phyloP scores from a whole-genome alignment of 139 green algal species.

The Pseudopediastrum boryanum region DNA sequence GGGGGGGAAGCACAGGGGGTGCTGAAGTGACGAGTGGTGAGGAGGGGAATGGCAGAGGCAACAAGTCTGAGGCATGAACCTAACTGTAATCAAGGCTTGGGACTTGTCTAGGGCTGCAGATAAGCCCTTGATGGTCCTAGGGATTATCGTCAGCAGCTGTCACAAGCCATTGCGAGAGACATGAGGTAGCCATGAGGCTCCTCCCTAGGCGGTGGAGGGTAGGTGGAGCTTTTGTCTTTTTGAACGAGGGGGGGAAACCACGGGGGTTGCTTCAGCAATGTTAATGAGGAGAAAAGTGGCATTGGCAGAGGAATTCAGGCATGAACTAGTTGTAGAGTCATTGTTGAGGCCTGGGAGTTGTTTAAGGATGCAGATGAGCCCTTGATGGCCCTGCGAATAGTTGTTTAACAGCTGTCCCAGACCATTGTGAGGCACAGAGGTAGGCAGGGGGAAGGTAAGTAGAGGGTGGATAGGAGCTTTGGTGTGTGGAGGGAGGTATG shows the following conservation, averaged over 20 bases:
- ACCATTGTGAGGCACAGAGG: slow-evolving; percentile 20
- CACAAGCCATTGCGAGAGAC: no score
- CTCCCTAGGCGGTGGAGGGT: no score
- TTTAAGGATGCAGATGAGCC: slow-evolving; percentile 79
- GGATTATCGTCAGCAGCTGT: background rate
- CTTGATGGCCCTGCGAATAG: slow-evolving; percentile 63
- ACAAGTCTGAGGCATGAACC: no score
- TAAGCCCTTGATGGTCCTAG: background rate
- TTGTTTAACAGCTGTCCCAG: slow-evolving; percentile 70
- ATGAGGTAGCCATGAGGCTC: no score
- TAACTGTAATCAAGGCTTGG: no score
- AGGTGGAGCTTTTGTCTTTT: no score
- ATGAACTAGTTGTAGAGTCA: no score
- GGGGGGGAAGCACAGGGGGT: background rate
- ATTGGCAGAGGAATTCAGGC: no score
- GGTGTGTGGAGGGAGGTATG: background rate
- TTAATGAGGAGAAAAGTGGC: no score
- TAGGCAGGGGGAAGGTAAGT: background rate
- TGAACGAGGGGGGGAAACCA: no score
- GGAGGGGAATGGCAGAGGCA: background rate
- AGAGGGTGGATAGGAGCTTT: no score
- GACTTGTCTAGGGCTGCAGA: background rate
- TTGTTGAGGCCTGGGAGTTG: slow-evolving; percentile 77
- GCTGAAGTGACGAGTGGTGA: background rate
- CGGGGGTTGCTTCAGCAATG: no score